A percentile compares a stretch with the other conserved stretches of the same genome.
phyloP scores from a whole-genome alignment of 202 grass and related monocot species.

The Schoenoplectus tabernaemontani region DNA sequence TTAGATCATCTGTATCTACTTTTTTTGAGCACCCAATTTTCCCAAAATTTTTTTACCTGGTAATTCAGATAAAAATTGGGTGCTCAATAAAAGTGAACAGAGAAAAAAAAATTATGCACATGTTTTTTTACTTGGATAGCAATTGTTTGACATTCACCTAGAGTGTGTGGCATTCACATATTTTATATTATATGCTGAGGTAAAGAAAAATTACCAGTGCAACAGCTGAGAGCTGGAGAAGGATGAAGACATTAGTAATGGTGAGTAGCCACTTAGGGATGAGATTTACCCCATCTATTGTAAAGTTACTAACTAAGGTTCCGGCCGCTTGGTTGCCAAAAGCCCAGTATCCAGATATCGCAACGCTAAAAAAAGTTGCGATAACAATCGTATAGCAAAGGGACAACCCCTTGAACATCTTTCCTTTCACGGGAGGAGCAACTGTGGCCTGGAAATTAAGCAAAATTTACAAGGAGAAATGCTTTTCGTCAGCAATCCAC shows the following conservation, averaged over 20 bases:
- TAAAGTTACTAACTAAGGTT: conserved; percentile 59
- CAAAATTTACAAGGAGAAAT: not conserved
- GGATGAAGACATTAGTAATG: conserved; percentile 60
- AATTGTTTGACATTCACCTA: not conserved
- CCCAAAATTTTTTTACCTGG: not conserved
- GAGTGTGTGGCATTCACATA: not conserved
- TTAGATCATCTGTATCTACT: not conserved
- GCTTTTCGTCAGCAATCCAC: too few species aligned
- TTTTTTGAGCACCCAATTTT: too few species aligned
- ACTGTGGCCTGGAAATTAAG: conserved; percentile 46
- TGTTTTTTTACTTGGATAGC: not conserved
- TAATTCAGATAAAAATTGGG: not conserved
- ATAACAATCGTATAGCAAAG: conserved; percentile 69
- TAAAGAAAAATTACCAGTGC: conserved; percentile 36
- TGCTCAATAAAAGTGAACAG: not conserved
- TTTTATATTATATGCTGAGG: not conserved
- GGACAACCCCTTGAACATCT: conserved; percentile 89
- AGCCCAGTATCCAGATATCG: conserved; percentile 92
- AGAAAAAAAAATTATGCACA: not conserved
- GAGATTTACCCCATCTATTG: conserved; percentile 39
- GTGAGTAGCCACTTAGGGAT: conserved; percentile 58
- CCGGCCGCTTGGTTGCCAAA: conserved; percentile 63
- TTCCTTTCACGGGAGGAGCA: conserved; percentile 64
- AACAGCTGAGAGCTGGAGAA: conserved; percentile 73
- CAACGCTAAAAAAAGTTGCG: conserved; percentile 79